Evolutionary conservation across 2,329 filamentous ascomycete species (phyloP).

Genomic region (Colletotrichum nymphaeae): DNA sequence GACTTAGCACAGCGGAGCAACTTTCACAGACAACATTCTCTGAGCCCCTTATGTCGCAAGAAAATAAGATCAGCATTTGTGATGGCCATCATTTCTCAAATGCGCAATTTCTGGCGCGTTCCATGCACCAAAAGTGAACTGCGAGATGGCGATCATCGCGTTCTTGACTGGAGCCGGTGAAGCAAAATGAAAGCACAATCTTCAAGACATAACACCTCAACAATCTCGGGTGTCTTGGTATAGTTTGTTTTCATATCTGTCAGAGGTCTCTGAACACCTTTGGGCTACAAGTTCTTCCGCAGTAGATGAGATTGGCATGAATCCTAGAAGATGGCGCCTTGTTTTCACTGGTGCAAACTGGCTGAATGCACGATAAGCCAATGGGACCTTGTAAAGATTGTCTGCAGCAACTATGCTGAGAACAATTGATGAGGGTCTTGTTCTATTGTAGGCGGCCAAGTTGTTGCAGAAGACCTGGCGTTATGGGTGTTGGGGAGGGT

Average conservation of each 20-base stretch:
- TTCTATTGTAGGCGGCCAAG: neutral
- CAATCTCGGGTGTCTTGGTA: neutral
- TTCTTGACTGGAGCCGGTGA: neutral
- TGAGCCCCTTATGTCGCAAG: neutral
- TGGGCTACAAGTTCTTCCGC: too few species aligned
- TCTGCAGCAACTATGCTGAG: neutral
- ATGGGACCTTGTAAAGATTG: too few species aligned
- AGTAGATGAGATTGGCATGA: neutral
- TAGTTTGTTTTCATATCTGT: neutral
- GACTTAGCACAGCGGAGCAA: neutral
- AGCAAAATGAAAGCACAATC: neutral
- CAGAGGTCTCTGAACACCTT: neutral
- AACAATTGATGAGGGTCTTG: neutral
- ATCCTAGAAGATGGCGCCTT: neutral
- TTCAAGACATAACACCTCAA: neutral
- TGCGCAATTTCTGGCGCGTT: neutral
- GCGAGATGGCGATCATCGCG: neutral
- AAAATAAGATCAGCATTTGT: neutral
- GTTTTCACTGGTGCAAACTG: neutral
- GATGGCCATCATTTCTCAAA: neutral
- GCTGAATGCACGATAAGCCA: neutral
- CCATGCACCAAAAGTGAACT: neutral
- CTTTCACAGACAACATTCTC: neutral
- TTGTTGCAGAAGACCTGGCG: neutral
- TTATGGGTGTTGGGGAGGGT: neutral